Base-by-base conservation (phyloP, 306 rosid species). In the Prunus fruticosa region DNA sequence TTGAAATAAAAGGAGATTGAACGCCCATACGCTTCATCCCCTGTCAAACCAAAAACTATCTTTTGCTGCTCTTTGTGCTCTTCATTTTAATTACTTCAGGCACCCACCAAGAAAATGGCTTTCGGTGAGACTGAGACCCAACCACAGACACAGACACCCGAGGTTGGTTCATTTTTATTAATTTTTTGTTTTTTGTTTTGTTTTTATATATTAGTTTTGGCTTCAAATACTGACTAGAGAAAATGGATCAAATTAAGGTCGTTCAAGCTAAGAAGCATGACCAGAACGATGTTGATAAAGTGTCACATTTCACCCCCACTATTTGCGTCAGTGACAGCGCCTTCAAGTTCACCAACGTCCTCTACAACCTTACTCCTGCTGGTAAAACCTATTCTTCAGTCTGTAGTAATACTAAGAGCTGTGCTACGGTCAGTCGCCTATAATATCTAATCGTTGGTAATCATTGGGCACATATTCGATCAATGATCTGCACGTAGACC, bases 361-460 rank as follows among this genome's bases (percentile, higher is more conserved):
- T 93, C 81, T 91, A 91, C 84, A 93, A 93, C 46, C 93, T 93
- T 77, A 88, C 97, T 41, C 97, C 98, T 11, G 93, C 89, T 32
- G 98, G 98, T 93, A 85, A 3, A 19, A 3, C 9, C 57, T 18
- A 6, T 38, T 38, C 43, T 38, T 38, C 9, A 6, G 2, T 38
- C 9, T 38, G 43, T 7, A 38, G 43, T 38, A 38, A 6, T 38
- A 38, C 43, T 38, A 38, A 38, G 43, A 38, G 43, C 0, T 7
- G 43, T 38, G 43, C 2, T 38, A 7, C 0, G 9, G 43, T 38
- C 8, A 6, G 2, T 38, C 43, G 43, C 43, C 0, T 6, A 38
- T 38, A 38, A 38, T 38, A 2, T 38, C 2, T 38, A 6, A 38
- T 38, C 8, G 9, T 6, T 38, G 9, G 43, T 38, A 6, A 1